Evolutionary conservation across 2,329 filamentous ascomycete genomes (phyloP).

Genomic region (Zymoseptoria ardabiliae): DNA sequence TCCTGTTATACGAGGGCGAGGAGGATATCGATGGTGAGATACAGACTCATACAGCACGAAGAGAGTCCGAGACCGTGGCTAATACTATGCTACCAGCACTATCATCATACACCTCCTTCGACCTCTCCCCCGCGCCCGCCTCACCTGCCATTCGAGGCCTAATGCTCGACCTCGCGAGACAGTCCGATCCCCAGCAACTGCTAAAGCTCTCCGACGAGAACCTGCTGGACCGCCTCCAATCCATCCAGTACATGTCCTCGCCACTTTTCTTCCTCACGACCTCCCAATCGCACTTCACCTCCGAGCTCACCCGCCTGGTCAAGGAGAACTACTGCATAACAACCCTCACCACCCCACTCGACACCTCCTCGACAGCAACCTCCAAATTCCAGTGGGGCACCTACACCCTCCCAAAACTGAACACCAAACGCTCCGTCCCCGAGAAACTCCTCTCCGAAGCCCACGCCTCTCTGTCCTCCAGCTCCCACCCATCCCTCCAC

Average conservation of each 20-base stretch:
- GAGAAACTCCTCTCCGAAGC: constrained; percentile 17
- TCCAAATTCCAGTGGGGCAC: constrained; percentile 26
- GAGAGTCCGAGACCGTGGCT: no score
- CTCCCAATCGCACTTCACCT: constrained; percentile 2
- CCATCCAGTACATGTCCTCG: background rate
- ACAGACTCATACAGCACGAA: no score
- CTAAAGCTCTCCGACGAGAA: constrained; percentile 10
- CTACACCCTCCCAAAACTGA: constrained; percentile 24
- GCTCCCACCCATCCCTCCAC: constrained; percentile 24
- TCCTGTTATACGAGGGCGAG: constrained; percentile 23
- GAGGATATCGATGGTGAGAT: constrained; percentile 8
- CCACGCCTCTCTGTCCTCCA: constrained; percentile 10
- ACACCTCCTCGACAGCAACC: constrained; percentile 8
- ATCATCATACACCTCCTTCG: constrained; percentile 18
- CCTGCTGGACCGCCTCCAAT: constrained; percentile 2
- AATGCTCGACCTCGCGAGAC: constrained; percentile 25
- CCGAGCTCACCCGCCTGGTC: constrained; percentile 12
- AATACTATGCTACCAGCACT: constrained; percentile 4
- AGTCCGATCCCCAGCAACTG: constrained; percentile 14
- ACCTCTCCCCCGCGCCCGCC: constrained; percentile 22
- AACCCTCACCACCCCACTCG: constrained; percentile 13
- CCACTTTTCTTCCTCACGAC: constrained; percentile 14
- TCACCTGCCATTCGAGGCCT: constrained; percentile 19
- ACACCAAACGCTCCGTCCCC: constrained; percentile 10
- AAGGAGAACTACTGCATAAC: constrained; percentile 17